These are phyloP conservation scores for Talaromyces sp. DNA, from an alignment of 2,329 filamentous ascomycete species.

Conservation along the genomic window DNA sequence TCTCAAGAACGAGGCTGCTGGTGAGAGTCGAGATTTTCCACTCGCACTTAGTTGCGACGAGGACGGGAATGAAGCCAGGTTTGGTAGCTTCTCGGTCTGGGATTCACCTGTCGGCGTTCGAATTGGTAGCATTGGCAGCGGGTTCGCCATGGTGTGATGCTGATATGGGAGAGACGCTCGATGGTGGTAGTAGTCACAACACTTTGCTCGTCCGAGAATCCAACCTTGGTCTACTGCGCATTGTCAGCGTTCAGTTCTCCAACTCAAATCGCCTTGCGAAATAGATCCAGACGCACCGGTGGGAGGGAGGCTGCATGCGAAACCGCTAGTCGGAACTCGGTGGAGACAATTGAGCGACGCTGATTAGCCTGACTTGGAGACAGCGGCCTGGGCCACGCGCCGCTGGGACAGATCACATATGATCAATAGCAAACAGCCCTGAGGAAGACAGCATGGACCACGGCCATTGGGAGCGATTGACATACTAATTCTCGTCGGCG, in stretches of 20 bases:
- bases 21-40: conserved; percentile 53
- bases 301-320: neutral
- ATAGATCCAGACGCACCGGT: neutral
- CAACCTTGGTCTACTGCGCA: neutral
- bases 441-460: neutral
- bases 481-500: neutral
- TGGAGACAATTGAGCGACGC: neutral
- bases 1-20: conserved; percentile 52
- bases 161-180: neutral
- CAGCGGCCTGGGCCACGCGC: neutral
- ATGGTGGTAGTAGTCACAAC: neutral
- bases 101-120: conserved; percentile 7
- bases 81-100: conserved; percentile 5
- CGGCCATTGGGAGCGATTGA: neutral
- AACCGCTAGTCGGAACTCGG: neutral
- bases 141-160: conserved; percentile 5
- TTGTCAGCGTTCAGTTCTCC: neutral
- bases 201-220: neutral
- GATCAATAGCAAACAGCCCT: neutral
- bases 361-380: neutral
- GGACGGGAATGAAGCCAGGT: conserved; percentile 7
- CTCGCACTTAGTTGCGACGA: conserved; percentile 39
- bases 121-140: conserved; percentile 1
- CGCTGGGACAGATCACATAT: conserved; percentile 2
- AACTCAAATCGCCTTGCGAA: neutral